Evolutionary conservation across 2,329 filamentous ascomycete genomes (phyloP), one percentile per base, ranked within the genome.

Genomic region (Penicillium sp.): DNA sequence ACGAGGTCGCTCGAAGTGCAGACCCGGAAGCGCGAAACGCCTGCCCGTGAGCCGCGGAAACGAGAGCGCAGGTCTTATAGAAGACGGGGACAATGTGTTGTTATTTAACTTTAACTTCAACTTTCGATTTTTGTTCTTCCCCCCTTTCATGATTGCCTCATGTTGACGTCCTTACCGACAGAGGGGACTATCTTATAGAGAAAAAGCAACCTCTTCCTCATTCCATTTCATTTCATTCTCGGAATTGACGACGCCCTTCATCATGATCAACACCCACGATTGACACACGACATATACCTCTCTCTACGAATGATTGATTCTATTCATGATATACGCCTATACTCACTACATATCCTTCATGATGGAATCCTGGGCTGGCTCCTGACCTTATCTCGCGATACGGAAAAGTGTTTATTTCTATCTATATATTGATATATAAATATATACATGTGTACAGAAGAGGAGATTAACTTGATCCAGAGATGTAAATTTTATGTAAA

Each of bases 51-150:
- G 43, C 70, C 76, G 40, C 65, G 71, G 30, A 72, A 72, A 59
- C 63, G 66, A 71, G 18, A 66, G 64, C 60, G 61, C 62, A 66
- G 65, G 52, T 63, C 65, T 52, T 59, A 61, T 20, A 65, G 67
- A 60, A 70, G 73, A 18, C 69, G 70, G 54, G 68, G 68, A 1
- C 69, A 71, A 20, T 76, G 73, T 62, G 67, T 74, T 46, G 73
- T 75, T 61, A 66, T 75, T 55, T 75, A 64, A 66, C 51, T 4
- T 11, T 38, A 43, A 20, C 1, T 43, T 43, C 40, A 9, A 33
- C 5, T 9, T 52, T 55, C 53, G 35, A 28, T 50, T 26, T 20
- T 43, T 47, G 24, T 28, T 46, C 18, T 45, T 47, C 43, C 23
- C 55, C 38, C 33, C 12, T 57, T 26, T 57, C 23, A 47, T 57